Percentiles rank a stretch among this genome's conserved stretches.
These are phyloP conservation scores for Brasilioporus rufonigricans DNA, from an alignment of 768 basidiomycete species.

Conservation along the genomic window DNA sequence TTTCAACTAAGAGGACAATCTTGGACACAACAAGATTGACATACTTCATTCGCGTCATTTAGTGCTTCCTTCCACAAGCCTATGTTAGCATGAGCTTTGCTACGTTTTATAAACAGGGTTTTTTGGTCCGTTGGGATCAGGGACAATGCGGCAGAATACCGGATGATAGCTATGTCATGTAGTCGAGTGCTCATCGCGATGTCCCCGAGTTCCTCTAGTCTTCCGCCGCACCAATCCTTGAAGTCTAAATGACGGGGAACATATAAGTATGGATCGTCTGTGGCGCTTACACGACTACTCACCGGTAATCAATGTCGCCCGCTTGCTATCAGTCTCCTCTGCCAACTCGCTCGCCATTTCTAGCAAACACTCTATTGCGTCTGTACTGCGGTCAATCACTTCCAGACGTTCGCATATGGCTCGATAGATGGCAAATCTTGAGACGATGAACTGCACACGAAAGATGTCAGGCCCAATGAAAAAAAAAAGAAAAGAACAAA, in stretches of 20 bases:
- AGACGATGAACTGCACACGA: background rate
- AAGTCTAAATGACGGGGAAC: background rate
- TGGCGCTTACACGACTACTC: background rate
- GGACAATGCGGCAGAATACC: background rate
- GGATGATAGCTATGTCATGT: background rate
- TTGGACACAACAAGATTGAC: background rate
- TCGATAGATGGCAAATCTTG: background rate
- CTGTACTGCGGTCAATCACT: background rate
- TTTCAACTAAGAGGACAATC: background rate
- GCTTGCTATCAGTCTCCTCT: background rate
- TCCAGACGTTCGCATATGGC: background rate
- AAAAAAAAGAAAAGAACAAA: no score
- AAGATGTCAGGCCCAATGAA: background rate
- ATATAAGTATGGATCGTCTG: background rate
- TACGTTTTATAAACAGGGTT: background rate
- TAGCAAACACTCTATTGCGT: background rate
- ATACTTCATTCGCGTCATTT: background rate
- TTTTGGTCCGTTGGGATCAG: background rate
- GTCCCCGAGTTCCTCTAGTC: background rate
- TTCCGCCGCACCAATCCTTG: background rate
- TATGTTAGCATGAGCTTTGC: background rate
- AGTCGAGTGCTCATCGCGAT: background rate
- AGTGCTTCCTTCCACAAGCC: background rate
- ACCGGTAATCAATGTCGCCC: background rate
- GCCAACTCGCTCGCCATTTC: background rate